Evolutionary conservation across 2,329 filamentous ascomycete species (phyloP), one percentile per base, ranked within the genome.

Genomic region (Teratosphaeria epicoccoides): DNA sequence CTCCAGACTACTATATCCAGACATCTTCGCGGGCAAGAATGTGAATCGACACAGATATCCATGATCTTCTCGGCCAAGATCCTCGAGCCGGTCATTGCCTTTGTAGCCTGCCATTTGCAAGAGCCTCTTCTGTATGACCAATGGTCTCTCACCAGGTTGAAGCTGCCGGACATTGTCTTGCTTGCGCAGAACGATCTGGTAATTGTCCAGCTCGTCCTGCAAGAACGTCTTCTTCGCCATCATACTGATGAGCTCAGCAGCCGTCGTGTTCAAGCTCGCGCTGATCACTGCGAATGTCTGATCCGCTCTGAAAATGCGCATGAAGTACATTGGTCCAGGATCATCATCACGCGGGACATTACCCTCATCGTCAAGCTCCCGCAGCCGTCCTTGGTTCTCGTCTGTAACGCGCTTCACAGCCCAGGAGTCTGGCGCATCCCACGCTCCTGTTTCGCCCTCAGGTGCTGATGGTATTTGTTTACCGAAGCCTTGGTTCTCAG

Each of bases 391-490:
- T 49, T 76, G 73, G 55, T 78, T 78, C 50, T 88, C 85, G 59
- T 88, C 83, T 6, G 79, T 80, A 37, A 73, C 70, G 52, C 82
- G 83, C 59, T 87, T 87, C 24, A 97, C 91, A 48, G 87, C 89
- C 93, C 93, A 98, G 66, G 90, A 96, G 68, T 97, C 91, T 1
- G 93, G 91, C 3, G 90, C 90, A 67, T 94, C 87, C 91, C 91
- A 98, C 3, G 81, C 81, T n/a, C 68, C 71, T 51, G 68, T 66
- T 26, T 71, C 68, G 23, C 25, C 44, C 44, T 64, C 63, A 14
- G 49, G 43, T 23, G 48, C 47, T 22, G 24, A 40, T 50, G 7
- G 48, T 47, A 46, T 44, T 40, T 50, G 47, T 49, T 52, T 57
- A 47, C 37, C 44, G 11, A 28, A 50, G 23, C 56, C 50, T 17